These are phyloP conservation scores for Haplographium delicatum DNA, from an alignment of 495 filamentous ascomycete genomes.

Conservation along the genomic window DNA sequence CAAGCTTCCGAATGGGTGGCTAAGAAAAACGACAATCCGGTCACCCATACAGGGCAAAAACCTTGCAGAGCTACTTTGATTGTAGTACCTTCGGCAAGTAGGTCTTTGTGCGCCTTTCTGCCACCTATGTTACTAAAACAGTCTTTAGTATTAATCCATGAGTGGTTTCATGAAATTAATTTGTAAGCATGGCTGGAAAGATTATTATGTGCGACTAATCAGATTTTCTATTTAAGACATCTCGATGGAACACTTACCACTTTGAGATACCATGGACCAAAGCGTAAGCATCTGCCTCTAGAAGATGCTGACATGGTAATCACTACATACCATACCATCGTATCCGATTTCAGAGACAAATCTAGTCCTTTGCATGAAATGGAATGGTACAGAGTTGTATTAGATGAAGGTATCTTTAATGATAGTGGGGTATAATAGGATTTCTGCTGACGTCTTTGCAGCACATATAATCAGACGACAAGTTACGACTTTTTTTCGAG, in stretches of 20 bases:
- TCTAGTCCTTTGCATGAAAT: constrained; percentile 51
- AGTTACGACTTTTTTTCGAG: constrained; percentile 60
- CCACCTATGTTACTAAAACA: background rate
- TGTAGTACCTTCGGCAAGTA: constrained; percentile 7
- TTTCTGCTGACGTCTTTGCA: constrained; percentile 9
- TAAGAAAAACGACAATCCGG: background rate
- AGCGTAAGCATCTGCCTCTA: constrained; percentile 29
- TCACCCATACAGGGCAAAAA: constrained; percentile 1
- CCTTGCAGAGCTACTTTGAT: constrained; percentile 7
- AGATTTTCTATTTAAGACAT: background rate
- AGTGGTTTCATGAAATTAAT: background rate
- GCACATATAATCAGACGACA: constrained; percentile 73
- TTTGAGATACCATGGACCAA: constrained; percentile 1
- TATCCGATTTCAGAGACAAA: constrained; percentile 31
- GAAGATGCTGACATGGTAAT: constrained; percentile 64
- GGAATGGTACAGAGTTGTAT: constrained; percentile 75
- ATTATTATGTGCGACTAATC: background rate
- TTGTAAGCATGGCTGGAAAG: background rate
- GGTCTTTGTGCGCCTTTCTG: background rate
- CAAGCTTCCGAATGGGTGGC: background rate
- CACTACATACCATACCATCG: constrained; percentile 2
- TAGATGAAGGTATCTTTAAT: constrained; percentile 64
- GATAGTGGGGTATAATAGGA: background rate
- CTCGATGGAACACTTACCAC: background rate
- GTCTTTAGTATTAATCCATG: constrained; percentile 1